phyloP scores from a whole-genome alignment of 306 rosid species.

The Sicyos baderoa region DNA sequence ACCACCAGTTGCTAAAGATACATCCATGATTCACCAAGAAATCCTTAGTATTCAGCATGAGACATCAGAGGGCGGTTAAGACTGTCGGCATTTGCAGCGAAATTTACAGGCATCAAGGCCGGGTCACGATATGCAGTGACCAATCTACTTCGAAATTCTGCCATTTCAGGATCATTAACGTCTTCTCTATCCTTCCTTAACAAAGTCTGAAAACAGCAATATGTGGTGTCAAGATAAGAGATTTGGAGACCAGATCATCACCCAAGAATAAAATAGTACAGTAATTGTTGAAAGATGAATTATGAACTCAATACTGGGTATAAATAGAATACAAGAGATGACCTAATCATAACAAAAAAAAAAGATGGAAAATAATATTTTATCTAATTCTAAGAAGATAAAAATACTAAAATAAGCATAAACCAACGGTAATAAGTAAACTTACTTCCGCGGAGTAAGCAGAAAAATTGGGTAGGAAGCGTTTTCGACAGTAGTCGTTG shows the following conservation, averaged over 20 bases:
- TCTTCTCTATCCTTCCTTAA: conserved; percentile 60
- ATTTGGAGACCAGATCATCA: not conserved
- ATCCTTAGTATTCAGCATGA: conserved; percentile 24
- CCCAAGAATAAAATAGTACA: not conserved
- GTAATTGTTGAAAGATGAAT: not conserved
- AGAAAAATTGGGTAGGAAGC: conserved; percentile 69
- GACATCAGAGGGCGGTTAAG: conserved; percentile 52
- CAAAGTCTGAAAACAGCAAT: no score
- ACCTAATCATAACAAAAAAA: no score
- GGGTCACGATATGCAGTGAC: conserved; percentile 65
- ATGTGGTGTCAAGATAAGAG: conserved; percentile 6
- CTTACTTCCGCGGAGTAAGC: conserved; percentile 80
- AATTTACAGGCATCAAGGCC: conserved; percentile 51
- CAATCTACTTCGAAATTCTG: conserved; percentile 48
- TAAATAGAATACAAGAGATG: no score
- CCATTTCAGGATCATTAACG: conserved; percentile 41
- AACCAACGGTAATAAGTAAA: conserved; percentile 8
- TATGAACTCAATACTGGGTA: no score
- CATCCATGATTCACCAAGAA: not conserved
- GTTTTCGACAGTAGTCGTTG: conserved; percentile 87
- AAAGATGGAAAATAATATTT: no score
- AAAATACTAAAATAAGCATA: no score
- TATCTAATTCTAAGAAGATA: no score
- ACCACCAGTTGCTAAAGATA: not conserved
- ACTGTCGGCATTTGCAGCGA: conserved; percentile 33